Evolutionary conservation across 805 yeast genomes (phyloP).

Genomic region (Kluyveromyces dobzhanskii): DNA sequence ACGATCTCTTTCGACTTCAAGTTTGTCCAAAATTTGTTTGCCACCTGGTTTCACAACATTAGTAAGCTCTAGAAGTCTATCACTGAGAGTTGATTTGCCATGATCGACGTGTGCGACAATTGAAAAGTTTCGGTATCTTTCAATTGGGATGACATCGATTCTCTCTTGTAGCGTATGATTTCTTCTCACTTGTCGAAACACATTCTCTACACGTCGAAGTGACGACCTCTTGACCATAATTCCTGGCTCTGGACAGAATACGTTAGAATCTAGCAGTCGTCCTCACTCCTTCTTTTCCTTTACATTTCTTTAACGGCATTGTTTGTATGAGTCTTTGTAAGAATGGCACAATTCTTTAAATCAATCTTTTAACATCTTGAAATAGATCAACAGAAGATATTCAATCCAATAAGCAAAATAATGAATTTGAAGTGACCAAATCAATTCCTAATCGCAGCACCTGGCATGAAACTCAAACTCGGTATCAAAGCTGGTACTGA

Average conservation of each 20-base stretch:
- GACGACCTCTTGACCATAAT: background rate
- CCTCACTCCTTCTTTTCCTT: too few species aligned
- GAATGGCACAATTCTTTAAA: too few species aligned
- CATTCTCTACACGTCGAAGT: background rate
- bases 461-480: conserved; percentile 28
- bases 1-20: conserved; percentile 92
- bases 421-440: too few species aligned
- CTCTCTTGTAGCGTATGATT: conserved; percentile 37
- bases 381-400: too few species aligned
- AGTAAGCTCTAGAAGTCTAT: conserved; percentile 77
- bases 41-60: conserved; percentile 73
- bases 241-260: background rate
- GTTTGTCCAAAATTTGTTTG: conserved; percentile 78
- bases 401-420: too few species aligned
- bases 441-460: too few species aligned
- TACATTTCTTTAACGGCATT: too few species aligned
- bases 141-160: conserved; percentile 71
- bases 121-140: conserved; percentile 80
- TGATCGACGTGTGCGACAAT: conserved; percentile 96
- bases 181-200: conserved; percentile 7
- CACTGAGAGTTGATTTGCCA: conserved; percentile 82
- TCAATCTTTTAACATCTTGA: too few species aligned
- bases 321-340: too few species aligned
- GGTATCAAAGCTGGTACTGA: conserved; percentile 23
- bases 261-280: too few species aligned